Conservation (phyloP, 495 filamentous ascomycete species). For the Hypoxylon lienhwacheense region DNA sequence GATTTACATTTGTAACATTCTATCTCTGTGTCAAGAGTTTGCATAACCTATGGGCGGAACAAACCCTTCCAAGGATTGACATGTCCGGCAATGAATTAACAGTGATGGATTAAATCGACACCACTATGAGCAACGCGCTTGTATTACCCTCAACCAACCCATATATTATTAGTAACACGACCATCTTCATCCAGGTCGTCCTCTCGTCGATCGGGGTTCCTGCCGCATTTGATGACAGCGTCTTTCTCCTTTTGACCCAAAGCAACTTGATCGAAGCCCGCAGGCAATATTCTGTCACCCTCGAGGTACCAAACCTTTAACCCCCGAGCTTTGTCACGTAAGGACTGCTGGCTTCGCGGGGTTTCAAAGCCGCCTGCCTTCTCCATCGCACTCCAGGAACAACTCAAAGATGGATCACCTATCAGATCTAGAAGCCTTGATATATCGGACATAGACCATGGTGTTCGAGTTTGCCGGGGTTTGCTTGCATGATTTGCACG, state of each 20-base stretch:
- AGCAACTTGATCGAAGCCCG: slow-evolving; percentile 52
- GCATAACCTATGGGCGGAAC: neutral
- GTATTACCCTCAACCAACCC: slow-evolving; percentile 3
- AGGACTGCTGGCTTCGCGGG: slow-evolving; percentile 58
- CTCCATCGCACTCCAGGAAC: slow-evolving; percentile 58
- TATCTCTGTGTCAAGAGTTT: no score
- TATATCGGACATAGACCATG: slow-evolving; percentile 52
- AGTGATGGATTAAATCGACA: no score
- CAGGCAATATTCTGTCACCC: slow-evolving; percentile 46
- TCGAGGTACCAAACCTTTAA: slow-evolving; percentile 62
- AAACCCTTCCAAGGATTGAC: no score
- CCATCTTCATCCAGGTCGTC: slow-evolving; percentile 42
- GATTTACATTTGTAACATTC: no score
- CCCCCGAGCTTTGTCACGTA: slow-evolving; percentile 69
- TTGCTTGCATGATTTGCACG: slow-evolving; percentile 19
- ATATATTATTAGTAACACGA: slow-evolving; percentile 38
- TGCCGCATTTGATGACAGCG: slow-evolving; percentile 42
- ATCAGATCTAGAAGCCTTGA: slow-evolving; percentile 50
- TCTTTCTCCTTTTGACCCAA: slow-evolving; percentile 54
- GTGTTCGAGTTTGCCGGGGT: slow-evolving; percentile 48
- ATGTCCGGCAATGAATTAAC: no score
- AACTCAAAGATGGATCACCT: slow-evolving; percentile 50
- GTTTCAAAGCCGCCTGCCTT: slow-evolving; percentile 44
- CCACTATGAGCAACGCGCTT: neutral
- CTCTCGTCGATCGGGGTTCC: slow-evolving; percentile 51